These are phyloP conservation scores for Lecanosticta acicola DNA, from an alignment of 2,329 filamentous ascomycete genomes.

Conservation along the genomic window DNA sequence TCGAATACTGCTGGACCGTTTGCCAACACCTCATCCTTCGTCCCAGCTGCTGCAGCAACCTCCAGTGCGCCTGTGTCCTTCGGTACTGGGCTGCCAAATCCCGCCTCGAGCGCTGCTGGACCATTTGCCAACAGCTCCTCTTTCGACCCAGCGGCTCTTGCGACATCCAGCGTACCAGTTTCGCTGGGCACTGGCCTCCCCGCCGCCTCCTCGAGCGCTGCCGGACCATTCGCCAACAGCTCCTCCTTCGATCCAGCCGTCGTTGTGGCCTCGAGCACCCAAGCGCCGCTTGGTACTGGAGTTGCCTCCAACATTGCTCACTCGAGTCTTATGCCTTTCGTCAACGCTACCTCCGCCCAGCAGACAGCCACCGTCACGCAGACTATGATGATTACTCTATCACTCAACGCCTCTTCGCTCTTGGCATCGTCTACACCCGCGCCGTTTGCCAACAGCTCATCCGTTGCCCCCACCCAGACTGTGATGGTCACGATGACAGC, in stretches of 20 bases:
- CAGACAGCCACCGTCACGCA: no score
- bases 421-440: no score
- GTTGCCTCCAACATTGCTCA: neutral
- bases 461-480: no score
- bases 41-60: neutral
- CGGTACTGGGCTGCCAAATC: neutral
- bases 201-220: neutral
- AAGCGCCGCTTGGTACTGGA: neutral
- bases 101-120: neutral
- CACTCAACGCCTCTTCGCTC: no score
- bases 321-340: neutral
- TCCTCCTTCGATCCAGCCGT: neutral
- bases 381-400: no score
- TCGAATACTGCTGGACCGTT: neutral
- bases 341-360: neutral
- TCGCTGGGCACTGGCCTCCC: neutral
- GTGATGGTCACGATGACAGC: no score
- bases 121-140: neutral
- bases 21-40: neutral
- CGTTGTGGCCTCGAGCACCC: neutral
- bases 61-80: neutral
- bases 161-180: neutral
- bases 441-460: no score
- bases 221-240: neutral
- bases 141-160: neutral